A percentile compares a stretch with the other conserved stretches of the same genome.
These are phyloP conservation scores for Salix purpurea DNA, from an alignment of 345 rosid genomes.

Conservation along the genomic window DNA sequence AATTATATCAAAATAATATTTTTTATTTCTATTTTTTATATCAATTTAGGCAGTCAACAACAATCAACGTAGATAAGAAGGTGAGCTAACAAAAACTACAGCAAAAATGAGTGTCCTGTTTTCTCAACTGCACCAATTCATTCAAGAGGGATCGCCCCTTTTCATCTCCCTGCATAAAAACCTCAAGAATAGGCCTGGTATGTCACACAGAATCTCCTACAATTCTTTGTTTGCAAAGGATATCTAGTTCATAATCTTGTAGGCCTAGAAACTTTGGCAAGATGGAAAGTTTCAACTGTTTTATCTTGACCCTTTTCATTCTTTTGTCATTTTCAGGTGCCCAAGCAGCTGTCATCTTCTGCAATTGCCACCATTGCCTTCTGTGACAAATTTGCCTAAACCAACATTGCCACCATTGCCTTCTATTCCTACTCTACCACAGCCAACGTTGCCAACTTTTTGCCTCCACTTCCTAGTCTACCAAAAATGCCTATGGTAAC, in stretches of 20 bases:
- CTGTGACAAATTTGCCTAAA: constrained; percentile 6
- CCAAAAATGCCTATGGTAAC: too few species aligned
- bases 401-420: constrained; percentile 20
- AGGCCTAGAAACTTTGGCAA: background rate
- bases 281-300: constrained; percentile 3
- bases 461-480: background rate
- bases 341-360: constrained; percentile 27
- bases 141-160: background rate
- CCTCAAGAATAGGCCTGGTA: background rate
- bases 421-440: constrained; percentile 15
- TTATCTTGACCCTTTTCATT: background rate
- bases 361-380: constrained; percentile 17
- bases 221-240: background rate
- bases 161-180: background rate
- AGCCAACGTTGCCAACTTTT: constrained; percentile 1
- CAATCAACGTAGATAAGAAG: background rate
- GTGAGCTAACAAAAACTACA: background rate
- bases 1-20: too few species aligned
- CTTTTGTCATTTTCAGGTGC: constrained; percentile 12
- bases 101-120: background rate
- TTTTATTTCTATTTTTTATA: too few species aligned
- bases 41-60: background rate
- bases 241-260: background rate
- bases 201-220: background rate
- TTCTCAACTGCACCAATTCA: background rate